Evolutionary conservation across 2,329 filamentous ascomycete species (phyloP), one percentile per base, ranked within the genome.

Genomic region (Corinectria fuckeliana): DNA sequence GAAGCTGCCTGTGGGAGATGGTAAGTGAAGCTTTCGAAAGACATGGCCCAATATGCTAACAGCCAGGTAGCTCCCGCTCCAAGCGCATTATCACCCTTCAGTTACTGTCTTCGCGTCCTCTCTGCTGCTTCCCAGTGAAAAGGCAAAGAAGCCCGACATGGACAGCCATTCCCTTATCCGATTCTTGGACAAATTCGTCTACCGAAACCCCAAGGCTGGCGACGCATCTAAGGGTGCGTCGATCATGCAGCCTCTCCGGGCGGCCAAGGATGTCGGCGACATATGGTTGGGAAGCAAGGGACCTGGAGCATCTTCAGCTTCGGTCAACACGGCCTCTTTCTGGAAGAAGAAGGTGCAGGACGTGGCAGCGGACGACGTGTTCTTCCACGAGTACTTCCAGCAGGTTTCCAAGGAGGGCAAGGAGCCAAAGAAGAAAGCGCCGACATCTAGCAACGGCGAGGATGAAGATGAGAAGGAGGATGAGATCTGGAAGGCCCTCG

Each of bases 111-210:
- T 93, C 72, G 93, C 94, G 1, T 81, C 84, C 14, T 87, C 88
- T 56, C 79, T 98, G 36, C 77, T 96, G 8, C 81, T 85, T 49
- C 85, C 88, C 59, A 85, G 89, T 65, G 84, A 87, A 50, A 88
- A 92, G 75, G 89, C 91, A 60, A 87, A 91, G 63, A 98, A 98
- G 76, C 93, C 95, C 0, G 95, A 99, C 69, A 83, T 97, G 50
- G 89, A 91, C 14, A 89, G 92, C 58, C 94, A 98, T 75, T 95
- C 92, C 1, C 85, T 99, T 48, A 95, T 95, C 71, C 91, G 96
- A 75, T 99, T 99, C 82, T 83, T 99, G 58, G 95, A 99, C 78
- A 93, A 96, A 69, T 99, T 99, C 76, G 92, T 97, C n/a, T 99
- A 98, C 83, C 90, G 92, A 67, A 97, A 95, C 69, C 88, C 94